Evolutionary conservation across 805 yeast genomes (phyloP), one percentile per base, ranked within the genome.

Genomic region (Starmerella powellii): DNA sequence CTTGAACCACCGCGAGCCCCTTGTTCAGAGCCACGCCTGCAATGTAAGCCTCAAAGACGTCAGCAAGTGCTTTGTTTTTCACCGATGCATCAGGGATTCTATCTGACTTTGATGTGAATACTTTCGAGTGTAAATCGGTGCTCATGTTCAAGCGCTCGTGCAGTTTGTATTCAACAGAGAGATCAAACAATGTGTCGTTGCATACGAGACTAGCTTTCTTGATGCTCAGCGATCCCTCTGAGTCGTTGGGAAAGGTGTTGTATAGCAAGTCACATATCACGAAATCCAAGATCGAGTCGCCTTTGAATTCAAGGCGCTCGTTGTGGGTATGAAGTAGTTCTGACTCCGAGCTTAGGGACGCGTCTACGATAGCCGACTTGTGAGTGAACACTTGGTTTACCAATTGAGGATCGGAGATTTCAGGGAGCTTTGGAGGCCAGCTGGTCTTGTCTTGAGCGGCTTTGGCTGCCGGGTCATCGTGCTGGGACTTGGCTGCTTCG

Each of bases 31-130:
- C 70, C 26, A 88, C 60, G 0, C 93, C 98, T 6, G 95, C 97
- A 35, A 91, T 70, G 52, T 88, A 88, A 0, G 97, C 95, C 62
- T 91, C 98, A 57, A 88, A 83, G 0, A 81, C 76, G 66, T 88
- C 98, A 0, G 97, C 95, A 55, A 71, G 72, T 3, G 81, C 65
- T 56, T 91, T 91, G 49, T 72, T 46, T 31, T 45, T 49, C 23
- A 43, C 46, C 4, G 45, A 51, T 3, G 39, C 17, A 20, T 45
- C 44, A 8, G 49, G 49, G 4, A 6, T 15, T 2, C 34, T 28
- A 18, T 30, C 24, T 8, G 12, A 26, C 12, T 30, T 6, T 8
- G 29, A 11, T 10, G 38, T 33, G 28, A 12, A 47, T 16, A 40
- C 33, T 18, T 37, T 26, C 2, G 19, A 20, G 4, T 35, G 34